Base-by-base conservation (phyloP, 371 early-diverging fungal species). In the Fennellomyces sp. region DNA sequence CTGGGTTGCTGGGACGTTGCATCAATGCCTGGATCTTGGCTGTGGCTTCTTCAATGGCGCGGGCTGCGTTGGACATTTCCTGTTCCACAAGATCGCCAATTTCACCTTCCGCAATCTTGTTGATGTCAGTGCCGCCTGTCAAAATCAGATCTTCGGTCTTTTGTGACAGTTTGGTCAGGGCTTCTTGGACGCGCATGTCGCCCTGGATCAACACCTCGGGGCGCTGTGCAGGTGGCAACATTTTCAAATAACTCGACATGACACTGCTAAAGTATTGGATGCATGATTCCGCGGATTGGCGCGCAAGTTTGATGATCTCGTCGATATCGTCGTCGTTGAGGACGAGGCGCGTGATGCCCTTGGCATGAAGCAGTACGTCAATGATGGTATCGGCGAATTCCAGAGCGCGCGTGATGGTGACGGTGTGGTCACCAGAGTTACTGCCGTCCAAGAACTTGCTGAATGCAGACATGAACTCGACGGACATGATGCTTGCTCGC, bases 41-140 rank as follows among this genome's bases (percentile, higher is more conserved):
- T 4, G 94, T 87, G 5, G 98, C 98, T 47, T 91, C 94, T 69
- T 95, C 94, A 66, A 98, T 97, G 3, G 93, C 93, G 36, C 87
- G 79, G 8, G 96, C 95, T 3, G 97, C 98, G 41, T 88, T 85
- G 38, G 86, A 76, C 98, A 98, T 96, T 73, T 94, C 95, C 59
- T 88, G 80, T 65, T 97, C 98, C 33, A 98, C 97, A 49, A 92
- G 75, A 63, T 94, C 93, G 13, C 91, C 93, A 25, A 98, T 73
- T 70, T 97, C 96, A n/a, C 86, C 90, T 60, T 88, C 89, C 17
- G 72, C 81, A 63, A 76, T 69, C 55, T 86, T 81, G 45, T 90
- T 91, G 23, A 93, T 76, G 57, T 89, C 70, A 13, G 81, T 71
- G n/a, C 83, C 80, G 27, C 89, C 90, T 45, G 88, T 81, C 45